These are phyloP conservation scores for Tricholoma bakamatsutake DNA, from an alignment of 768 basidiomycete species.

Conservation along the genomic window DNA sequence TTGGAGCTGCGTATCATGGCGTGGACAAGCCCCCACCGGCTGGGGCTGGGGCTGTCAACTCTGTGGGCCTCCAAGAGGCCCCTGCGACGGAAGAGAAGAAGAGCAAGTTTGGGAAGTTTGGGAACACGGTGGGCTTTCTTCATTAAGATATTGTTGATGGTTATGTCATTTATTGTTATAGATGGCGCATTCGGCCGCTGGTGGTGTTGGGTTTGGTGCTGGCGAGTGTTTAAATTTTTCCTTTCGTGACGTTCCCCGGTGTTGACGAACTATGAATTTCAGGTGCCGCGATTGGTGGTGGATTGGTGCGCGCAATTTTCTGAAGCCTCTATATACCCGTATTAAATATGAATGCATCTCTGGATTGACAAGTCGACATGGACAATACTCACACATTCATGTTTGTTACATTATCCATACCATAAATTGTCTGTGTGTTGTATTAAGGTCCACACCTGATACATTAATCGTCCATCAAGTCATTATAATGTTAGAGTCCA, in stretches of 20 bases:
- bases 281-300: constrained; percentile 31
- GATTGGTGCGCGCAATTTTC: constrained; percentile 29
- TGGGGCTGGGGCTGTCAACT: constrained; percentile 1
- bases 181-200: constrained; percentile 52
- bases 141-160: not conserved
- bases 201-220: constrained; percentile 72
- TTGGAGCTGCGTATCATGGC: constrained; percentile 4
- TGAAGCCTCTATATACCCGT: constrained; percentile 6
- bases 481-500: not conserved
- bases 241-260: not conserved
- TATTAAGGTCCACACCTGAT: not conserved
- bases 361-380: not conserved
- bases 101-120: constrained; percentile 41
- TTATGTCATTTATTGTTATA: constrained; percentile 7
- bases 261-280: not conserved
- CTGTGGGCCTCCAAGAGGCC: constrained; percentile 20
- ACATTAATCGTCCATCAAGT: not conserved
- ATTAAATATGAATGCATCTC: not conserved
- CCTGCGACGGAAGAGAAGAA: constrained; percentile 42
- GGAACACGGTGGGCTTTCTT: constrained; percentile 39
- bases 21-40: constrained; percentile 3
- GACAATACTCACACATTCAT: no score
- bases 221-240: constrained; percentile 29
- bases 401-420: no score
- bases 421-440: not conserved